Evolutionary conservation across 805 yeast species (phyloP).

Genomic region (Diddensiella transvaalensis): DNA sequence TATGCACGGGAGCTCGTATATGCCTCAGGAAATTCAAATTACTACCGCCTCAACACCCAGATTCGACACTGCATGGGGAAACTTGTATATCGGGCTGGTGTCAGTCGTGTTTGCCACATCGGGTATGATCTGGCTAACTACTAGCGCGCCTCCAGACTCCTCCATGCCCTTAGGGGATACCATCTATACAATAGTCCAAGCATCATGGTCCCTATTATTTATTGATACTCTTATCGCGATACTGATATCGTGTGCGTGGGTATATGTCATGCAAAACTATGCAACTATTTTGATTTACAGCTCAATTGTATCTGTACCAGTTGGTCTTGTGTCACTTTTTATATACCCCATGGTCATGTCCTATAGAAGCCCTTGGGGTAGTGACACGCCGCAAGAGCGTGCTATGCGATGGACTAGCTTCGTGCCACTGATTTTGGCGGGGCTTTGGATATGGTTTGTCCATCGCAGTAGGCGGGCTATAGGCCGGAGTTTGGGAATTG

Average conservation of each 20-base stretch:
- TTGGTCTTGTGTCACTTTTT: conserved; percentile 24
- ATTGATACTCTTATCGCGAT: conserved; percentile 25
- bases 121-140: conserved; percentile 28
- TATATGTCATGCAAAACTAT: conserved; percentile 26
- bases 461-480: conserved; percentile 28
- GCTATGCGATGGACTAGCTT: conserved; percentile 33
- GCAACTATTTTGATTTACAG: conserved; percentile 27
- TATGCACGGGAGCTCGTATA: not conserved
- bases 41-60: conserved; percentile 10
- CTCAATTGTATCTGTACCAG: conserved; percentile 30
- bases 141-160: conserved; percentile 23
- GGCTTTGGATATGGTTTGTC: conserved; percentile 29
- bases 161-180: conserved; percentile 27
- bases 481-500: conserved; percentile 33
- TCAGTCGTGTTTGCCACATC: conserved; percentile 31
- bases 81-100: conserved; percentile 25
- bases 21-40: conserved; percentile 13
- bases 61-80: conserved; percentile 27
- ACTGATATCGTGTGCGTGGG: conserved; percentile 30
- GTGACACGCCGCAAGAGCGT: conserved; percentile 30
- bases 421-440: conserved; percentile 27
- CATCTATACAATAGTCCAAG: conserved; percentile 26
- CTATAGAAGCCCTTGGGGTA: conserved; percentile 30
- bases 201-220: conserved; percentile 25
- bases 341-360: conserved; percentile 33